Evolutionary conservation across 495 filamentous ascomycete genomes (phyloP).

Genomic region (Penicillium antarcticum): DNA sequence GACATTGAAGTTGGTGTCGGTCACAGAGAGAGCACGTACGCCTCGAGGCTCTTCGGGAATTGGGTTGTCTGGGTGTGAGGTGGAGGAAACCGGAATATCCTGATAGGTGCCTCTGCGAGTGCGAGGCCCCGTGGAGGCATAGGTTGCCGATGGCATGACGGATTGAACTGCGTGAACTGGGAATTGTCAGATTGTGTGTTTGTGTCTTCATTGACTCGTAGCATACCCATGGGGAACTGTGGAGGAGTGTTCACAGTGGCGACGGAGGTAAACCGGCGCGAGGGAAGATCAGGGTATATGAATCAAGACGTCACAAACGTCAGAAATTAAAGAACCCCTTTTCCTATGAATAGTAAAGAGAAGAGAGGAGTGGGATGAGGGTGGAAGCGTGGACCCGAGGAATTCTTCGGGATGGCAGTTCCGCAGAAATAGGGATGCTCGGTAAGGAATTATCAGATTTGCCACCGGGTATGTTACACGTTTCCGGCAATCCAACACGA

Average conservation of each 20-base stretch:
- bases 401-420: constrained; percentile 27
- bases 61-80: constrained; percentile 55
- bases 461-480: constrained; percentile 16
- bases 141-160: constrained; percentile 26
- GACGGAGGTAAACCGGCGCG: neutral
- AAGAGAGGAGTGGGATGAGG: constrained; percentile 27
- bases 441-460: constrained; percentile 27
- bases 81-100: constrained; percentile 42
- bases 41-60: constrained; percentile 53
- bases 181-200: neutral
- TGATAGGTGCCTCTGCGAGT: constrained; percentile 27
- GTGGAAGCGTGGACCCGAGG: constrained; percentile 21
- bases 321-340: neutral
- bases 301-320: neutral
- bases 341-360: constrained; percentile 1
- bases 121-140: constrained; percentile 23
- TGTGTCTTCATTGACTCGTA: neutral
- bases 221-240: constrained; percentile 18
- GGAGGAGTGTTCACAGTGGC: neutral
- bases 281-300: neutral
- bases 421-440: constrained; percentile 15
- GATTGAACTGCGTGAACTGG: constrained; percentile 36
- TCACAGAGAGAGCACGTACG: constrained; percentile 37
- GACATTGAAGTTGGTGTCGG: constrained; percentile 43
- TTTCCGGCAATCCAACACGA: neutral